Evolutionary conservation across 495 filamentous ascomycete genomes (phyloP).

Genomic region (Penicillium ochrochloron): DNA sequence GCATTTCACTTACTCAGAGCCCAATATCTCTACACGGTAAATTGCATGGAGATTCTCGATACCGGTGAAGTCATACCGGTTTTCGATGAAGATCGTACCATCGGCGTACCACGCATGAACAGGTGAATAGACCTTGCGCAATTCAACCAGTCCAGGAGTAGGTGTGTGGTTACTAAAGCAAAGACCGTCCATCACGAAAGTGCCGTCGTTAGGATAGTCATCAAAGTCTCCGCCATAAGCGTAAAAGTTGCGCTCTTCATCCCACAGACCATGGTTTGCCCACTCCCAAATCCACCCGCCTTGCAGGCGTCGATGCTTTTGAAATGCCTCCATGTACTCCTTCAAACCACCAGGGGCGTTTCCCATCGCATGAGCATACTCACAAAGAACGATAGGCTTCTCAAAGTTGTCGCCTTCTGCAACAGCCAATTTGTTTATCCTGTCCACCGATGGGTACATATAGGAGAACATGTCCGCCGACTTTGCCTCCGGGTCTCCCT

Average conservation of each 20-base stretch:
- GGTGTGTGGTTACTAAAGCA: not conserved
- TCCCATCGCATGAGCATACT: conserved; percentile 74
- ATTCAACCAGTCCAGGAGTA: not conserved
- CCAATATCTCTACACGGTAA: not conserved
- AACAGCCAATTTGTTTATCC: conserved; percentile 15
- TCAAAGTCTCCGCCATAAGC: conserved; percentile 4
- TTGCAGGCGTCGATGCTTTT: conserved; percentile 59
- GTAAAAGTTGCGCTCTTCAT: conserved; percentile 36
- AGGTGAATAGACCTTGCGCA: not conserved
- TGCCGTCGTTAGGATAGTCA: conserved; percentile 1
- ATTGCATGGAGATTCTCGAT: not conserved
- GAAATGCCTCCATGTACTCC: conserved; percentile 67
- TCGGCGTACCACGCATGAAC: not conserved
- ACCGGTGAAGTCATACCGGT: not conserved
- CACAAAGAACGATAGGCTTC: conserved; percentile 67
- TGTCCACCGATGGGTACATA: conserved; percentile 59
- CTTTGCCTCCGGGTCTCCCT: conserved; percentile 61
- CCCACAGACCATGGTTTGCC: conserved; percentile 70
- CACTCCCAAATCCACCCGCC: conserved; percentile 78
- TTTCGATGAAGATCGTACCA: not conserved
- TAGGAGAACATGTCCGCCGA: conserved; percentile 67
- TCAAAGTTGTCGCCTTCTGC: conserved; percentile 48
- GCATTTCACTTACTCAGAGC: not conserved
- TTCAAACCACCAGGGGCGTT: conserved; percentile 70
- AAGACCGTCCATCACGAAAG: conserved; percentile 2